These are phyloP conservation scores for Clonostachys sp. DNA, from an alignment of 2,329 filamentous ascomycete genomes.

Conservation along the genomic window DNA sequence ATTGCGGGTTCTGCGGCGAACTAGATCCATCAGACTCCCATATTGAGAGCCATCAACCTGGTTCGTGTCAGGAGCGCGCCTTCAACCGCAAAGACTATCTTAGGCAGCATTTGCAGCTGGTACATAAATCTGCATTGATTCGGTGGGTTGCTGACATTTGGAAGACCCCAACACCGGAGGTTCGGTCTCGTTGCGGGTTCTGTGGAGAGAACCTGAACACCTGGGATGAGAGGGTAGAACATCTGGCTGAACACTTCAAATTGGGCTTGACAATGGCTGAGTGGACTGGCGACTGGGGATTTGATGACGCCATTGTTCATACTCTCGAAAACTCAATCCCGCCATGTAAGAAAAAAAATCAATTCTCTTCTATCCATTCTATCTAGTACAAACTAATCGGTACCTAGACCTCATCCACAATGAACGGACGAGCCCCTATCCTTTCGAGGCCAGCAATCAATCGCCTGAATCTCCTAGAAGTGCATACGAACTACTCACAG, in stretches of 20 bases:
- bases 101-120: slow-evolving; percentile 23
- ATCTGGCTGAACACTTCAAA: not conserved
- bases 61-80: slow-evolving; percentile 42
- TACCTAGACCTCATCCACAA: too few relatives aligned
- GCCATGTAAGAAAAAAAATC: too few relatives aligned
- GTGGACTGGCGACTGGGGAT: not conserved
- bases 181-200: not conserved
- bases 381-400: too few relatives aligned
- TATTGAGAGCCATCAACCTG: slow-evolving; percentile 31
- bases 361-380: too few relatives aligned
- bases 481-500: too few relatives aligned
- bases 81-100: slow-evolving; percentile 36
- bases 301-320: not conserved
- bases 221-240: not conserved
- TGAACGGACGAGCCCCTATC: too few relatives aligned
- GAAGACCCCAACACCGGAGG: too few relatives aligned
- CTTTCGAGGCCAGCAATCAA: too few relatives aligned
- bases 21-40: slow-evolving; percentile 25
- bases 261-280: not conserved
- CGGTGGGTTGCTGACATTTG: too few relatives aligned
- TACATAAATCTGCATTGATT: too few relatives aligned
- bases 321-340: too few relatives aligned
- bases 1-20: slow-evolving; percentile 24
- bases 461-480: too few relatives aligned
- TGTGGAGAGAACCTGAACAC: not conserved